phyloP scores from a whole-genome alignment of 805 yeast genomes.

The Ogataea minuta region DNA sequence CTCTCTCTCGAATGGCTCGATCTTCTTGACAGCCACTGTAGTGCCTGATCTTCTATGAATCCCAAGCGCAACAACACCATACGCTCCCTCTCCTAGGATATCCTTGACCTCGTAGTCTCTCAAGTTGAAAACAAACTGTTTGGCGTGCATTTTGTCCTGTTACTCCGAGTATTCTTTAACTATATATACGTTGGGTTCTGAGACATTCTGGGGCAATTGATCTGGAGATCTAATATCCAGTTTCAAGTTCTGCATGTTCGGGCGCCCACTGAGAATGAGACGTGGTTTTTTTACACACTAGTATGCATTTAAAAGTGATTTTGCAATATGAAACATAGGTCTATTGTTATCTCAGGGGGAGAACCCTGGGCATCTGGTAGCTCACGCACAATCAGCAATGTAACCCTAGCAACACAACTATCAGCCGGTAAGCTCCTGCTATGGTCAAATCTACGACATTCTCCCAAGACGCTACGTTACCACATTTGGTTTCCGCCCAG shows the following conservation, averaged over 20 bases:
- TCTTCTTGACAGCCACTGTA: slow-evolving; percentile 75
- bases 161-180: slow-evolving; percentile 2
- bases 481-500: background rate
- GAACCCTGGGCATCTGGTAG: no score
- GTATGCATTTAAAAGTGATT: slow-evolving; percentile 1
- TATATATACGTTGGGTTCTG: slow-evolving; percentile 11
- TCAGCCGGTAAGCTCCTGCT: no score
- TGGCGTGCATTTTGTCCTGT: slow-evolving; percentile 21
- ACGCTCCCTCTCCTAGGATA: slow-evolving; percentile 77
- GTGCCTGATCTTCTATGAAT: slow-evolving; percentile 54
- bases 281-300: background rate
- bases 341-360: slow-evolving; percentile 1
- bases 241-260: slow-evolving; percentile 8
- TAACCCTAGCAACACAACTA: no score
- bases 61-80: slow-evolving; percentile 75
- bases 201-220: slow-evolving; percentile 5
- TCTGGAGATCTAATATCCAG: background rate
- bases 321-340: slow-evolving; percentile 3
- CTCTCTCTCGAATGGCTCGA: slow-evolving; percentile 65
- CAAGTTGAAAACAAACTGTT: slow-evolving; percentile 60
- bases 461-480: background rate
- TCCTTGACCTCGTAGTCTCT: slow-evolving; percentile 58
- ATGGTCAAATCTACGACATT: no score
- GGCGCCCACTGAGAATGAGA: background rate
- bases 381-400: no score